Base-by-base conservation (phyloP, 2,329 filamentous ascomycete species). In the Coccinonectria pachysandricola region DNA sequence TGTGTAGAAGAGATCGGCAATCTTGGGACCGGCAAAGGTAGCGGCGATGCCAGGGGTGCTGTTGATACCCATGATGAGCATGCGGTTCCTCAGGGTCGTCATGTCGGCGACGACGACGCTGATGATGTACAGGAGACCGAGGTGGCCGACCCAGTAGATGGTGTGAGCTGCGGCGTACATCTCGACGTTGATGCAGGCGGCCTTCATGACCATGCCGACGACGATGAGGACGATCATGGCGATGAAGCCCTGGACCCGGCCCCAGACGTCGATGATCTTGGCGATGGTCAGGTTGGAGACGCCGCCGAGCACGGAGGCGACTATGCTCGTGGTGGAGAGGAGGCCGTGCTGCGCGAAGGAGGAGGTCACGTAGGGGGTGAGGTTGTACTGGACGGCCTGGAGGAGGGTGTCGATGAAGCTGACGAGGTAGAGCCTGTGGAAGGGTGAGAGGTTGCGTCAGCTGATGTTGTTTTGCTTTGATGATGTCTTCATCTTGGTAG, bases 61-160 rank as follows among this genome's bases (percentile, higher is more conserved):
- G 10, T 71, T 66, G 34, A 77, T 65, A 6, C 74, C 72, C 20
- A 74, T 24, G 21, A 39, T 35, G 3, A 37, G 23, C 9, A 24
- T 35, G 31, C 77, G 64, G 46, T 80, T 79, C 38, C 68, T 63
- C 22, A 82, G 57, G 16, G 64, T 62, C 3, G 75, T 76, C 2
- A 73, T 78, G 42, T 83, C 77, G 17, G 76, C 71, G 33, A 78
- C 70, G 46, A 82, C 74, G 19, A 82, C 66, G 34, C 65, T 64
- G 15, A 79, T 56, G 15, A 67, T 63, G 40, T 75, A 79, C 26
- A 64, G 61, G 20, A 80, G 54, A 10, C 71, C 73, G 11, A 68
- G 51, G 41, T 15, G 31, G 16, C 24, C 25, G 26, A 39, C 30
- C 21, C 25, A 34, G 45, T 79, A 79, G 34, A 80, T 73, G 6